A percentile compares a stretch with the other conserved stretches of the same genome.
phyloP scores from a whole-genome alignment of 176 grass and related monocot genomes.

The Rhynchospora breviuscula region DNA sequence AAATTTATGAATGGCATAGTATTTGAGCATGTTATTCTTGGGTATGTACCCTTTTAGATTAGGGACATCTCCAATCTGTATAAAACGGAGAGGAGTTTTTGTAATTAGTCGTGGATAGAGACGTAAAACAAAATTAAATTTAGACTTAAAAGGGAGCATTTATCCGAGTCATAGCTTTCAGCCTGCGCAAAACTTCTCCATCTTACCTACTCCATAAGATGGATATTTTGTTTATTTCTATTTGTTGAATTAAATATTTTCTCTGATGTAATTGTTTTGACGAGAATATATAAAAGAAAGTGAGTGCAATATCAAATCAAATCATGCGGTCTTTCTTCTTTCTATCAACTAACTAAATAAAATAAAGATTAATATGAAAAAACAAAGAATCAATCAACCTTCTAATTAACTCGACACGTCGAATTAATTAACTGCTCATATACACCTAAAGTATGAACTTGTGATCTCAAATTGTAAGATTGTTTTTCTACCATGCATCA shows the following conservation, averaged over 20 bases:
- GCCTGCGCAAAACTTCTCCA: slow-evolving; percentile 10
- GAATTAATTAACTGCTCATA: neutral
- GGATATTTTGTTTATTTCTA: slow-evolving; percentile 12
- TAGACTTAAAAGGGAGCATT: slow-evolving; percentile 5
- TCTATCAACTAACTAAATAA: neutral
- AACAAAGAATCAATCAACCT: neutral
- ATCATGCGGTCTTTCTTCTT: neutral
- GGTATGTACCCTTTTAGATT: neutral
- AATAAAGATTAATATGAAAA: neutral
- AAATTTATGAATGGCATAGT: neutral
- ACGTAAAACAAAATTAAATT: slow-evolving; percentile 7
- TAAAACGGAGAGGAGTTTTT: neutral
- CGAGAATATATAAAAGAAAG: slow-evolving; percentile 3
- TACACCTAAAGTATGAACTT: too few relatives aligned
- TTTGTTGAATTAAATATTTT: neutral
- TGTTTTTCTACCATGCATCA: too few relatives aligned
- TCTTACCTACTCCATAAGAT: slow-evolving; percentile 31
- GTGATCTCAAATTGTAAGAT: too few relatives aligned
- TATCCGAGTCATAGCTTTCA: slow-evolving; percentile 27
- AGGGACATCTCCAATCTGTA: slow-evolving; percentile 11
- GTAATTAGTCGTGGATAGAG: slow-evolving; percentile 12
- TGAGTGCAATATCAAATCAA: neutral
- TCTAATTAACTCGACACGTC: neutral
- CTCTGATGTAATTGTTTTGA: slow-evolving; percentile 6
- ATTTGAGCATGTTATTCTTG: neutral